Evolutionary conservation across 1,284 basidiomycete species (phyloP).

Genomic region (Boletus smithii): DNA sequence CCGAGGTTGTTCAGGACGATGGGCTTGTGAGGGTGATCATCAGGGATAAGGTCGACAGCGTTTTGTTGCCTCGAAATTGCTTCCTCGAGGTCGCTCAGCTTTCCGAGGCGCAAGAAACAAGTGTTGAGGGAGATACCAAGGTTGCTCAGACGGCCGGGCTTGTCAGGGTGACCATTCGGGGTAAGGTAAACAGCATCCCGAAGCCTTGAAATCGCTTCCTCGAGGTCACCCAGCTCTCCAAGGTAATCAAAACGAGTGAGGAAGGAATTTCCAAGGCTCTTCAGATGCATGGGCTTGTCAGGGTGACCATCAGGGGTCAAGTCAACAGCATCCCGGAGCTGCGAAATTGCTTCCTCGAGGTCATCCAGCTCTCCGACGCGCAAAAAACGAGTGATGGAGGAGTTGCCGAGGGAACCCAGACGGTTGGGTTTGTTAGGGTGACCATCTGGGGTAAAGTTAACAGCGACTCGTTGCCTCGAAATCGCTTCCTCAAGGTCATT

Average conservation of each 20-base stretch:
- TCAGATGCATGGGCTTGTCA: neutral
- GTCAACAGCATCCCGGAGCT: neutral
- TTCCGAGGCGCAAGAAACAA: neutral
- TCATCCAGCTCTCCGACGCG: neutral
- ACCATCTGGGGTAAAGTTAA: no score
- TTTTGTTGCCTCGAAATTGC: neutral
- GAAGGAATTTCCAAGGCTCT: neutral
- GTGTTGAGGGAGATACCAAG: neutral
- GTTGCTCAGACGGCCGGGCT: neutral
- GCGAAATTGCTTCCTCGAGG: neutral
- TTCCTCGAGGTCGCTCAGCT: neutral
- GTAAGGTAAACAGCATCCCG: neutral
- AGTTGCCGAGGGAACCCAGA: neutral
- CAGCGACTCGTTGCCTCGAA: no score
- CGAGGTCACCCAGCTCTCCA: neutral
- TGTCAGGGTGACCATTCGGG: neutral
- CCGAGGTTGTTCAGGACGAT: neutral
- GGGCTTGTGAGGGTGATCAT: neutral
- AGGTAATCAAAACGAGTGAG: neutral
- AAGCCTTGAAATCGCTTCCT: neutral
- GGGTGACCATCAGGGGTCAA: neutral
- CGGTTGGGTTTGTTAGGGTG: neutral
- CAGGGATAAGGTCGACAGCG: neutral
- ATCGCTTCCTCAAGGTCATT: no score
- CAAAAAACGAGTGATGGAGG: neutral